Evolutionary conservation across 23 red algal genomes (phyloP).

Genomic region (Gracilaria gracilis): DNA sequence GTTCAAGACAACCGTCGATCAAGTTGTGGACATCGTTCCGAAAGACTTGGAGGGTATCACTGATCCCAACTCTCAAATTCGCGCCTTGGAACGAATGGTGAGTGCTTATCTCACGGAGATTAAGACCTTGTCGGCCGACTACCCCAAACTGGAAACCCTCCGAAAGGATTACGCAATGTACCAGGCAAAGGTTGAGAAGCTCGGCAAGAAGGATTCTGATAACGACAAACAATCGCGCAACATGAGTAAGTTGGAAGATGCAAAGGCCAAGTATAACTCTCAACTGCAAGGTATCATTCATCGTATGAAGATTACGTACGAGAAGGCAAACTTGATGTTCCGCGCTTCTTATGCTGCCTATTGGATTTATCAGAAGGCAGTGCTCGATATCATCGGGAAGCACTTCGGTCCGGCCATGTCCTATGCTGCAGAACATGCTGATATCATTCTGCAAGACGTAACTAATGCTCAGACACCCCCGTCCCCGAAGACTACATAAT

Average conservation of each 20-base stretch:
- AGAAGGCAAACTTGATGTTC: slow-evolving; percentile 61
- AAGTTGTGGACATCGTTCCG: slow-evolving; percentile 12
- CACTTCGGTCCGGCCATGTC: slow-evolving; percentile 47
- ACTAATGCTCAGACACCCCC: background rate
- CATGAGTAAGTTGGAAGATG: slow-evolving; percentile 63
- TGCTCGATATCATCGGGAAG: slow-evolving; percentile 28
- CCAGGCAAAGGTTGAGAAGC: slow-evolving; percentile 73
- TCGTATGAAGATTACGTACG: slow-evolving; percentile 62
- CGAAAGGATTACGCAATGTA: slow-evolving; percentile 76
- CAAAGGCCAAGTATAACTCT: slow-evolving; percentile 65
- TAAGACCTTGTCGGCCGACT: slow-evolving; percentile 31
- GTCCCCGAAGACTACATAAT: background rate
- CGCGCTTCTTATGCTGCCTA: slow-evolving; percentile 55
- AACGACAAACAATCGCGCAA: slow-evolving; percentile 66
- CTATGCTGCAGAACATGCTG: slow-evolving; percentile 26
- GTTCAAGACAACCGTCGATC: slow-evolving; percentile 49
- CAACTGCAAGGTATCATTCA: slow-evolving; percentile 40
- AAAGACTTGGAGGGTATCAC: slow-evolving; percentile 27
- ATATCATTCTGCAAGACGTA: background rate
- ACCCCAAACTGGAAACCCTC: slow-evolving; percentile 32
- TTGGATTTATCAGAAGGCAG: slow-evolving; percentile 62
- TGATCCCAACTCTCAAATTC: slow-evolving; percentile 36
- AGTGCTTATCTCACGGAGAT: slow-evolving; percentile 69
- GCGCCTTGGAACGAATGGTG: slow-evolving; percentile 50
- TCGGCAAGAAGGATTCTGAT: slow-evolving; percentile 55